Conservation (phyloP, 2,329 filamentous ascomycete species). For the Penicillium sp. region DNA sequence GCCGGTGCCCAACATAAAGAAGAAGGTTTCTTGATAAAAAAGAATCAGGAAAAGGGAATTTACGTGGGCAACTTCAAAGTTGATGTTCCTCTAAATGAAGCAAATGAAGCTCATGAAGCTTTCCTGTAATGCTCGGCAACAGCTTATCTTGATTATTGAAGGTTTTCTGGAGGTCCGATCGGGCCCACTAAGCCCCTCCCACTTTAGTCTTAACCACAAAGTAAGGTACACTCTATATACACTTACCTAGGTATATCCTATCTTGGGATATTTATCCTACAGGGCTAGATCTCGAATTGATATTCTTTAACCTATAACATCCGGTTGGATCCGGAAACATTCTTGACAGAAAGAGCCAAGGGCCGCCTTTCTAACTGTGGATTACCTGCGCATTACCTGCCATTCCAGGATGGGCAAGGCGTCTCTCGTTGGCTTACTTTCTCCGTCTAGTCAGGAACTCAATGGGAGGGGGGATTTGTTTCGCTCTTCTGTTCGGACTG, state of each 20-base stretch:
- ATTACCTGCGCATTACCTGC: constrained; percentile 9
- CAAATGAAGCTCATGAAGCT: not conserved
- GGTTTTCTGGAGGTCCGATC: constrained; percentile 7
- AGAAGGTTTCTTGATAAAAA: not conserved
- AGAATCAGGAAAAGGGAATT: not conserved
- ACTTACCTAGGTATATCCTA: not conserved
- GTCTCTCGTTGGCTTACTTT: constrained; percentile 9
- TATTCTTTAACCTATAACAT: not conserved
- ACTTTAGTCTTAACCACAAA: constrained; percentile 1
- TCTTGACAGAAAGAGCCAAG: constrained; percentile 11
- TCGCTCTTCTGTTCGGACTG: not conserved
- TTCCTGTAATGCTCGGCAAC: not conserved
- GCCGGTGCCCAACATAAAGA: not conserved
- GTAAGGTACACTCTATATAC: constrained; percentile 7
- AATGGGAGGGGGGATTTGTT: constrained; percentile 11
- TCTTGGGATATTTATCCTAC: not conserved
- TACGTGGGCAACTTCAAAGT: not conserved
- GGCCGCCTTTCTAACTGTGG: constrained; percentile 14
- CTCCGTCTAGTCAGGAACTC: constrained; percentile 16
- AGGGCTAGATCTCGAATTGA: not conserved
- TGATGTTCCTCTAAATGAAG: no score
- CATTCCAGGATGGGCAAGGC: constrained; percentile 16
- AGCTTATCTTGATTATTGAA: constrained; percentile 1
- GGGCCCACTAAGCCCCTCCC: constrained; percentile 8
- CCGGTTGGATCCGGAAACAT: constrained; percentile 6